Conservation (phyloP, 768 basidiomycete genomes). For the Lyophyllum semitale region DNA sequence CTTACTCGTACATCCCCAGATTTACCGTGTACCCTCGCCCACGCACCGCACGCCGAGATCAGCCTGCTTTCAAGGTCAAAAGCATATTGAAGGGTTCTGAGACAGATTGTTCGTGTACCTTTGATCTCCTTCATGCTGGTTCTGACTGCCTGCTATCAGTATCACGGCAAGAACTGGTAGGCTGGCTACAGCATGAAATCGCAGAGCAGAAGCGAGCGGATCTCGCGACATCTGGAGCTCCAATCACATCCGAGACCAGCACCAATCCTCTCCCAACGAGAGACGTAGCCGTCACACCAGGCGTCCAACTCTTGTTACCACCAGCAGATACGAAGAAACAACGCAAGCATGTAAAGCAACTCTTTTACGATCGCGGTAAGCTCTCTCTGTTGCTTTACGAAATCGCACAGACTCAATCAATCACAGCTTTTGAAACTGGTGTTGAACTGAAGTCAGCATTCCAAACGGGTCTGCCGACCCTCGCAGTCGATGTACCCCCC, state of each 20-base stretch:
- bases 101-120: constrained; percentile 55
- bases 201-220: constrained; percentile 80
- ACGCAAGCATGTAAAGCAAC: constrained; percentile 68
- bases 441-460: constrained; percentile 59
- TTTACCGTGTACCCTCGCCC: constrained; percentile 53
- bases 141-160: constrained; percentile 24
- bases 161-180: constrained; percentile 67
- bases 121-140: neutral
- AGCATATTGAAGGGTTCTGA: constrained; percentile 80
- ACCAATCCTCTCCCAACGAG: constrained; percentile 37
- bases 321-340: constrained; percentile 75
- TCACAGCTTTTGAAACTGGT: constrained; percentile 63
- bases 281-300: constrained; percentile 37
- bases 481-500: constrained; percentile 72
- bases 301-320: constrained; percentile 68
- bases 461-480: constrained; percentile 60
- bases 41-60: constrained; percentile 56
- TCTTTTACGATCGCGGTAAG: constrained; percentile 69
- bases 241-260: constrained; percentile 39
- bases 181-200: constrained; percentile 77
- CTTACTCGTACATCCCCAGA: constrained; percentile 14
- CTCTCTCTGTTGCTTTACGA: neutral
- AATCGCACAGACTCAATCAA: neutral
- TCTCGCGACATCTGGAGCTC: constrained; percentile 60
- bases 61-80: constrained; percentile 78